A percentile compares a stretch with the other conserved stretches of the same genome.
These are phyloP conservation scores for Debaryomyces hansenii DNA, from an alignment of 805 yeast genomes.

Conservation along the genomic window DNA sequence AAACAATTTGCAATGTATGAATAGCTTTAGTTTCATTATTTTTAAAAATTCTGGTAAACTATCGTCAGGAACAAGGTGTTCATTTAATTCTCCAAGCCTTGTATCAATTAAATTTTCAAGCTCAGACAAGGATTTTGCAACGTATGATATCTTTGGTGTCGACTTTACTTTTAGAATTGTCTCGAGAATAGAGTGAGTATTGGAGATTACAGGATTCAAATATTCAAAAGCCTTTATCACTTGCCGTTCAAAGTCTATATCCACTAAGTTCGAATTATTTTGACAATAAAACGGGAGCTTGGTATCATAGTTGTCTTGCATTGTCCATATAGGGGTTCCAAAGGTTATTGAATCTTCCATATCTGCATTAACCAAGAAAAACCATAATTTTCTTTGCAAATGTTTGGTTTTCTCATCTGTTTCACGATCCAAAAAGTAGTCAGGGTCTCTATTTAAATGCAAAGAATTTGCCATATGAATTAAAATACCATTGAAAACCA, in stretches of 20 bases:
- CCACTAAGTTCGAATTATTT: not conserved
- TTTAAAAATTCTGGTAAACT: not conserved
- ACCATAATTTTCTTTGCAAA: conserved; percentile 5
- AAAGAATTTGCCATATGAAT: conserved; percentile 46
- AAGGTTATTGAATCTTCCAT: conserved; percentile 2
- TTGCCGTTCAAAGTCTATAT: not conserved
- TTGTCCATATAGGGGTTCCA: conserved; percentile 1
- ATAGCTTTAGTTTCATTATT: conserved; percentile 1
- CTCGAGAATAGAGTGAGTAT: not conserved
- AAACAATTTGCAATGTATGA: conserved; percentile 1
- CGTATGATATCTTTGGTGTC: not conserved
- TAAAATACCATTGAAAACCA: conserved; percentile 25
- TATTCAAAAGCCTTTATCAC: not conserved
- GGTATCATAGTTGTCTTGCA: not conserved
- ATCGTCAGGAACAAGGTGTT: not conserved
- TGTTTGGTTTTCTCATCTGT: conserved; percentile 1
- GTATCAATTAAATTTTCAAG: conserved; percentile 1
- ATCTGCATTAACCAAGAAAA: not conserved
- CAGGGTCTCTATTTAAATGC: conserved; percentile 51
- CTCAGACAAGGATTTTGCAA: not conserved
- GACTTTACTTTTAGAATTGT: not conserved
- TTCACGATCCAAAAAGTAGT: not conserved
- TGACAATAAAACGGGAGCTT: not conserved
- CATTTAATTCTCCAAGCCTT: conserved; percentile 3
- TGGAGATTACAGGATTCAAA: not conserved